Conservation (phyloP, 345 rosid genomes). For the thale cress (Arabidopsis thaliana) region TAIR10.1 NC_003076.8:18482501-18483000, state of each 20-base stretch:
- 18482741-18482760: not conserved
- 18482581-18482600: slow-evolving; percentile 86
- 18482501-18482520: slow-evolving; percentile 62
- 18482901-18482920: slow-evolving; percentile 4
- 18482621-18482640: slow-evolving; percentile 46
- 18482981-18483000: slow-evolving; percentile 42
- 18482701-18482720: not conserved
- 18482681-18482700: not conserved
- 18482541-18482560: slow-evolving; percentile 52
- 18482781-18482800: not conserved
- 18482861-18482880: slow-evolving; percentile 1
- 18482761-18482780: slow-evolving; percentile 6
- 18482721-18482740: slow-evolving; percentile 9
- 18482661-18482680: slow-evolving; percentile 39
- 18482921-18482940: slow-evolving; percentile 12
- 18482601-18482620: slow-evolving; percentile 60
- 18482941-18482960: slow-evolving; percentile 7
- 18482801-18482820: not conserved
- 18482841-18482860: slow-evolving; percentile 11
- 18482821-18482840: slow-evolving; percentile 9
- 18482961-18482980: slow-evolving; percentile 39
- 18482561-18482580: slow-evolving; percentile 63
- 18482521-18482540: slow-evolving; percentile 54
- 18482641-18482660: slow-evolving; percentile 47
- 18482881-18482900: slow-evolving; percentile 6